These are phyloP conservation scores for Fagus crenata DNA, from an alignment of 306 rosid genomes.

Conservation along the genomic window DNA sequence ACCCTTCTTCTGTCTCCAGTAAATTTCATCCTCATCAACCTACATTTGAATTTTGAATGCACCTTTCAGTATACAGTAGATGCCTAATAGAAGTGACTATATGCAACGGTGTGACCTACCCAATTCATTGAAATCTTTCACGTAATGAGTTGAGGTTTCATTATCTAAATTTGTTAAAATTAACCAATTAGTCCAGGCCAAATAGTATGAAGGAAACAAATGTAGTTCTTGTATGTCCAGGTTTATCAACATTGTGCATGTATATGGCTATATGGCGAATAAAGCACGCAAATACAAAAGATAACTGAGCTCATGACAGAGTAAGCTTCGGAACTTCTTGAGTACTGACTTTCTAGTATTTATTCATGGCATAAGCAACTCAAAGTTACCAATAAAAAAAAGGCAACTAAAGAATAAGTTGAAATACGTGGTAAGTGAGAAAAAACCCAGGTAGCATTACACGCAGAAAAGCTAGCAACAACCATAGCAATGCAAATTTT, in stretches of 20 bases:
- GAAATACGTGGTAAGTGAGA: neutral
- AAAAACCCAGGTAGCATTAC: neutral
- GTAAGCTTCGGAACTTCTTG: neutral
- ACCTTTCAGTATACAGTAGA: conserved; percentile 28
- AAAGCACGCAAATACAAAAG: conserved; percentile 17
- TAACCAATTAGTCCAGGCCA: neutral
- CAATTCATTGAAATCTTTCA: conserved; percentile 19
- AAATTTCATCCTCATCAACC: conserved; percentile 87
- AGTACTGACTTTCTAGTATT: neutral
- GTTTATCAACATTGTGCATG: neutral
- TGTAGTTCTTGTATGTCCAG: neutral
- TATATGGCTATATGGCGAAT: conserved; percentile 6
- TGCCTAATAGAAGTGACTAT: conserved; percentile 10
- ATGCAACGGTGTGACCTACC: conserved; percentile 17
- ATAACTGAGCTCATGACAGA: conserved; percentile 13
- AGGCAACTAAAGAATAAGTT: neutral
- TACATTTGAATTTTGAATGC: conserved; percentile 38
- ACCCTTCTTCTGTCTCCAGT: conserved; percentile 63
- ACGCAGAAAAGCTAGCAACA: conserved; percentile 2
- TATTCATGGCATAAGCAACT: neutral
- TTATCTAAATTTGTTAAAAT: conserved; percentile 4
- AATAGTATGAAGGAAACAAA: neutral
- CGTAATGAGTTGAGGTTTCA: conserved; percentile 7
- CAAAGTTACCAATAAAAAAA: neutral
- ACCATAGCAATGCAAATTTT: neutral